Evolutionary conservation across 495 filamentous ascomycete genomes (phyloP).

Genomic region (Daldinia grandis): DNA sequence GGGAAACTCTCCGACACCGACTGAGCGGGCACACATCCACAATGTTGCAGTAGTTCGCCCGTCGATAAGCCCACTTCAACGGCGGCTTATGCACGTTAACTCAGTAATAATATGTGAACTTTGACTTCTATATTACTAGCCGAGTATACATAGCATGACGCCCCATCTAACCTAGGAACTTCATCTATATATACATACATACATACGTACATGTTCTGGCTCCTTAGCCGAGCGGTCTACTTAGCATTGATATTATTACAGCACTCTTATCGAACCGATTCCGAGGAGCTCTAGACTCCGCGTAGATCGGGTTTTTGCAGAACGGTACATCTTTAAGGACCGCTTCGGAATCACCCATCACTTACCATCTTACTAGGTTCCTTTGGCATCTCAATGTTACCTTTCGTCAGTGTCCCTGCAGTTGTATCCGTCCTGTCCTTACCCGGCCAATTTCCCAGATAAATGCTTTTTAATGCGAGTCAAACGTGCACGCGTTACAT

Average conservation of each 20-base stretch:
- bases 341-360: background rate
- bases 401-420: slow-evolving; percentile 5
- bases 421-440: slow-evolving; percentile 2
- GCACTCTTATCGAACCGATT: background rate
- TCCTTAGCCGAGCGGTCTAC: background rate
- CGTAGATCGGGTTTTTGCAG: background rate
- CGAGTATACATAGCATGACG: background rate
- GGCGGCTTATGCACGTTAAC: slow-evolving; percentile 16
- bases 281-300: background rate
- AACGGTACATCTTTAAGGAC: background rate
- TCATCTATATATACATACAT: background rate
- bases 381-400: slow-evolving; percentile 17
- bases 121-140: background rate
- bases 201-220: background rate
- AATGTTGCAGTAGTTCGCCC: slow-evolving; percentile 31
- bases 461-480: slow-evolving; percentile 30
- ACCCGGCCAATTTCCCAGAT: slow-evolving; percentile 26
- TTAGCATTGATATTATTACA: slow-evolving; percentile 4
- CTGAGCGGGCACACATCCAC: slow-evolving; percentile 33
- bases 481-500: slow-evolving; percentile 40
- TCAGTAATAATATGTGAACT: slow-evolving; percentile 2
- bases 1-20: slow-evolving; percentile 22
- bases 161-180: background rate
- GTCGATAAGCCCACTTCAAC: slow-evolving; percentile 19
- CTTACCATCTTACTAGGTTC: slow-evolving; percentile 19